Conservation (phyloP, 805 yeast species). For the Clavispora santaluciae region DNA sequence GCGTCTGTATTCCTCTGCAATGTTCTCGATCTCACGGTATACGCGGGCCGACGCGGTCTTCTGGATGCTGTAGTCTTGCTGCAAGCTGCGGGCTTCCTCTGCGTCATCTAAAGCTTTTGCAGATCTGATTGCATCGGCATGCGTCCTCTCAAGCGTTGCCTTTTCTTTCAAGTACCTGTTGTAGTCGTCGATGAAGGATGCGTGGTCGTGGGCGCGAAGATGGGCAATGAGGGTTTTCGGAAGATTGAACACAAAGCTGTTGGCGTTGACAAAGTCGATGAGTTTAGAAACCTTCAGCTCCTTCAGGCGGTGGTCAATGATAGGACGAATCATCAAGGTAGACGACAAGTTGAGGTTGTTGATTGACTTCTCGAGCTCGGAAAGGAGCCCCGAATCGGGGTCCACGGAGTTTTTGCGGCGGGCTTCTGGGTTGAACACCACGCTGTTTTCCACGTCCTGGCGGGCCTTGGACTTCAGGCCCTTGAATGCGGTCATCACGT, state of each 20-base stretch:
- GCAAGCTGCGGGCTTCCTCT: conserved; percentile 11
- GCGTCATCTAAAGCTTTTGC: conserved; percentile 5
- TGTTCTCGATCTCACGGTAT: conserved; percentile 28
- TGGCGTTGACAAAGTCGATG: conserved; percentile 30
- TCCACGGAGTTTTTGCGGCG: conserved; percentile 12
- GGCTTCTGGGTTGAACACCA: conserved; percentile 34
- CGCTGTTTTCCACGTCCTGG: conserved; percentile 28
- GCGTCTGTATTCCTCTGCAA: conserved; percentile 31
- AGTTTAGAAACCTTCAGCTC: conserved; percentile 29
- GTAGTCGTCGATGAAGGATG: conserved; percentile 32
- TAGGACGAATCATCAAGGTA: conserved; percentile 37
- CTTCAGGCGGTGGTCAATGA: conserved; percentile 32
- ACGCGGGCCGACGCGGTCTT: conserved; percentile 28
- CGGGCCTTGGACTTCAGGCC: conserved; percentile 32
- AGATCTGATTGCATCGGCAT: conserved; percentile 6
- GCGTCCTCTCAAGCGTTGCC: conserved; percentile 13
- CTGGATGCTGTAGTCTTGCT: conserved; percentile 21
- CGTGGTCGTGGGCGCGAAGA: conserved; percentile 29
- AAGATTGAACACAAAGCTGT: conserved; percentile 33
- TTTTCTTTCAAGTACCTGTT: conserved; percentile 25
- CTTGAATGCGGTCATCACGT: conserved; percentile 30
- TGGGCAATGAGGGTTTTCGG: conserved; percentile 28
- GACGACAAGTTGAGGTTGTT: conserved; percentile 35
- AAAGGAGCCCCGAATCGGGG: conserved; percentile 21
- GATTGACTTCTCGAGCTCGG: conserved; percentile 36